Evolutionary conservation across 176 grass and related monocot species (phyloP).

Genomic region (Triticum dicoccoides): DNA sequence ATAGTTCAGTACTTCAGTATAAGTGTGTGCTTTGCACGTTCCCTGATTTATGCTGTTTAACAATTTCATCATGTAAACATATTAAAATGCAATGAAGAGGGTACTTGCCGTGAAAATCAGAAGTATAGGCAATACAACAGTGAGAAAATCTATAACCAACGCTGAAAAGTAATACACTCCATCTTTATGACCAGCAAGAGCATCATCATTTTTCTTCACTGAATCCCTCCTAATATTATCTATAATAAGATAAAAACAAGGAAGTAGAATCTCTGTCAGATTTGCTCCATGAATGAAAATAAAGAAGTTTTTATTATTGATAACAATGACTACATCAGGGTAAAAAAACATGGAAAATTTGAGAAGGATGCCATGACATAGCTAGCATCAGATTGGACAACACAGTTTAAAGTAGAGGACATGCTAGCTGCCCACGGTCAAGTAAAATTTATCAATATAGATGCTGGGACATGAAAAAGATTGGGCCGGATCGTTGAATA

Average conservation of each 20-base stretch:
- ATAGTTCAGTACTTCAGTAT: neutral
- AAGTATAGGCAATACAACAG: constrained; percentile 71
- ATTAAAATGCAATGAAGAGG: constrained; percentile 11
- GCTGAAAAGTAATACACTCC: constrained; percentile 47
- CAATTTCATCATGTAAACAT: constrained; percentile 11
- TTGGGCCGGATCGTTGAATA: neutral
- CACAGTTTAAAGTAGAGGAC: neutral
- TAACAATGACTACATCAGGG: neutral
- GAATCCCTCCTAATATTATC: constrained; percentile 32
- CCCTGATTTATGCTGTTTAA: constrained; percentile 13
- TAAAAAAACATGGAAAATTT: neutral
- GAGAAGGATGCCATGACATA: neutral
- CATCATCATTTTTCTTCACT: constrained; percentile 59
- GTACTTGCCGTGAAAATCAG: constrained; percentile 74
- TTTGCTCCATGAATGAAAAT: constrained; percentile 10
- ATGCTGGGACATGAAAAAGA: neutral
- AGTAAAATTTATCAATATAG: neutral
- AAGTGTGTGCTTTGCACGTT: neutral
- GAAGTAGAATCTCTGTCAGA: constrained; percentile 13
- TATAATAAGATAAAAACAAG: constrained; percentile 33
- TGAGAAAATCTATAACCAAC: constrained; percentile 59
- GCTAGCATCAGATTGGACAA: neutral
- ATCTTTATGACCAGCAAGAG: constrained; percentile 34
- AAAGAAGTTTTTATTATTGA: neutral
- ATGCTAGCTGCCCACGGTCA: neutral